Conservation (phyloP, 2,329 filamentous ascomycete genomes). For the Ophiosphaerella korrae region DNA sequence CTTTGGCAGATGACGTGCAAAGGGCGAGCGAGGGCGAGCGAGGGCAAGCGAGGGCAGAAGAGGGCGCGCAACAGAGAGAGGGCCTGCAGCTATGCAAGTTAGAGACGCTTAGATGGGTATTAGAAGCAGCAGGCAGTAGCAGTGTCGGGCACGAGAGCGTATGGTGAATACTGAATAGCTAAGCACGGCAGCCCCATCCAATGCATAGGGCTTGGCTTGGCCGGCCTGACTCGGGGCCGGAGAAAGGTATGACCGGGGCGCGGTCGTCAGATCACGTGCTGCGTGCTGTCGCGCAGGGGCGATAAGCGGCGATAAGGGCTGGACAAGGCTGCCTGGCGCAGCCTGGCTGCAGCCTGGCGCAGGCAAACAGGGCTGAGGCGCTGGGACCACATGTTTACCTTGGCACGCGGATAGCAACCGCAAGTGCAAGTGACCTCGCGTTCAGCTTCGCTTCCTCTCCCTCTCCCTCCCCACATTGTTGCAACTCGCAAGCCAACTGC, state of each 20-base stretch:
- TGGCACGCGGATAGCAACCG: background rate
- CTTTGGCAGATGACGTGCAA: conserved; percentile 47
- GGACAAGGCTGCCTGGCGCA: too few species aligned
- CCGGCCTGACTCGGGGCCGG: background rate
- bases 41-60: conserved; percentile 10
- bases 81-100: conserved; percentile 8
- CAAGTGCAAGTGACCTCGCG: conserved; percentile 6
- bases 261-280: background rate
- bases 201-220: conserved; percentile 11
- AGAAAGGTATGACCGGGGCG: conserved; percentile 2
- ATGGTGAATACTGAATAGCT: conserved; percentile 19
- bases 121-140: conserved; percentile 23
- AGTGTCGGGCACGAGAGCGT: conserved; percentile 24
- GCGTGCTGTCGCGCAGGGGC: too few species aligned
- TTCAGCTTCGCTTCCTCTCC: conserved; percentile 1
- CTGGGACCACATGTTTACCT: background rate
- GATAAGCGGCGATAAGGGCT: too few species aligned
- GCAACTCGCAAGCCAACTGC: background rate
- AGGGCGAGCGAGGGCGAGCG: conserved; percentile 11
- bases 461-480: background rate
- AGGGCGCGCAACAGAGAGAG: conserved; percentile 2
- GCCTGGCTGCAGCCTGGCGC: too few species aligned
- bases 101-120: conserved; percentile 15
- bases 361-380: background rate
- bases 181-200: conserved; percentile 15